Evolutionary conservation across 805 yeast species (phyloP).

Genomic region (Nakazawaea pomicola): DNA sequence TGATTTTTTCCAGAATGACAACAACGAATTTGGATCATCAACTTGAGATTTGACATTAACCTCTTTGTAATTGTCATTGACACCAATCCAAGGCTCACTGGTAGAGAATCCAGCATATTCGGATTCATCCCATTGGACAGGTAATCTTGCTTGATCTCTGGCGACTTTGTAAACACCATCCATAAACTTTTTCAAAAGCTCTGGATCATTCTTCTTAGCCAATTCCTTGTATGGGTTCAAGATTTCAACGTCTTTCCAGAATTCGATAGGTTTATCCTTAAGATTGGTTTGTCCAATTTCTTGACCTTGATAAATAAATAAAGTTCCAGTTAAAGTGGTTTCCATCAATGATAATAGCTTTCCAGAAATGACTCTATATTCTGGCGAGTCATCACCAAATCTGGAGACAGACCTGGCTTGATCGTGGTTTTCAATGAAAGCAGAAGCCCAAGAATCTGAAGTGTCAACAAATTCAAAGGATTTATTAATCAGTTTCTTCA

Average conservation of each 20-base stretch:
- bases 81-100: slow-evolving; percentile 46
- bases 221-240: slow-evolving; percentile 34
- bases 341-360: slow-evolving; percentile 44
- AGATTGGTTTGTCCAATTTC: slow-evolving; percentile 53
- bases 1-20: slow-evolving; percentile 40
- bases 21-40: slow-evolving; percentile 40
- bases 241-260: slow-evolving; percentile 47
- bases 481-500: slow-evolving; percentile 34
- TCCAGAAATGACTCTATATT: slow-evolving; percentile 33
- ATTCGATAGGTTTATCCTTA: slow-evolving; percentile 39
- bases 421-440: slow-evolving; percentile 54
- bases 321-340: slow-evolving; percentile 45
- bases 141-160: slow-evolving; percentile 51
- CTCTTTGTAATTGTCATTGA: slow-evolving; percentile 43
- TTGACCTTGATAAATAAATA: slow-evolving; percentile 57
- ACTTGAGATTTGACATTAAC: slow-evolving; percentile 44
- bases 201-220: neutral
- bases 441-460: slow-evolving; percentile 56
- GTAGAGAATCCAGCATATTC: slow-evolving; percentile 44
- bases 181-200: slow-evolving; percentile 21
- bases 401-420: slow-evolving; percentile 50
- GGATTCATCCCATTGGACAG: slow-evolving; percentile 48
- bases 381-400: slow-evolving; percentile 38
- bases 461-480: slow-evolving; percentile 36
- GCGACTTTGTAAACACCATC: slow-evolving; percentile 33